Evolutionary conservation across 768 basidiomycete genomes (phyloP), one percentile per base, ranked within the genome.

Genomic region (Stropharia rugosoannulata): DNA sequence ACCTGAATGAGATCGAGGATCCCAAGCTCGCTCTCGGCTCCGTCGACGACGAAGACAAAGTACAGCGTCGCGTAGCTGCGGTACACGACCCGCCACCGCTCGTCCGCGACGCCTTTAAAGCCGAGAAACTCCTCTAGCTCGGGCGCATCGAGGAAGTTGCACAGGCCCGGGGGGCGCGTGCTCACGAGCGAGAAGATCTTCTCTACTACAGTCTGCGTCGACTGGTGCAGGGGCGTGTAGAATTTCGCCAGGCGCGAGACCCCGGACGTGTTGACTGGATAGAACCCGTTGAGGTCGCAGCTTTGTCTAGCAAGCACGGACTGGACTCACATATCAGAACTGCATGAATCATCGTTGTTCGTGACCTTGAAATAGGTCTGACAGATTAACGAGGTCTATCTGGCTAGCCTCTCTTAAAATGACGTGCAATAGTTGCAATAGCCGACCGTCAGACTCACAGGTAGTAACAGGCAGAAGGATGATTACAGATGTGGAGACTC

Each of bases 1-100:
- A 95, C 95, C 81, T 99, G 97, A 48, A 99, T 98, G 58, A 99
- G 74, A 68, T 99, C 97, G 43, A 99, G 74, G 60, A 98, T 89
- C 3, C 96, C 97, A 19, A 99, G 80, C 72, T 98, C 97, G 65
- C 95, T 98, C 75, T 99, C 97, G 15, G 93, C 90, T 25, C 87
- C 86, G 66, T 98, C 96, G 5, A 98, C 95, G 5, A 98, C 93
- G 70, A 98, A 95, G 11, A 96, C 94, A 66, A 99, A 98, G 72
- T 93, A 94, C 38, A 99, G 80, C 1, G 96, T 98, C 3, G 96
- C 96, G 69, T 98, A 98, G 70, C 86, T 93, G 49, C 96, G 78
- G 71, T 98, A 98, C 32, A 98, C 93, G 40, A 98, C 91, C 56
- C 90, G 79, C 78, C 91, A 85, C 67, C 82, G 78, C 61, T 89